phyloP scores from a whole-genome alignment of 176 grass and related monocot genomes.

The Aegilops bicornis region DNA sequence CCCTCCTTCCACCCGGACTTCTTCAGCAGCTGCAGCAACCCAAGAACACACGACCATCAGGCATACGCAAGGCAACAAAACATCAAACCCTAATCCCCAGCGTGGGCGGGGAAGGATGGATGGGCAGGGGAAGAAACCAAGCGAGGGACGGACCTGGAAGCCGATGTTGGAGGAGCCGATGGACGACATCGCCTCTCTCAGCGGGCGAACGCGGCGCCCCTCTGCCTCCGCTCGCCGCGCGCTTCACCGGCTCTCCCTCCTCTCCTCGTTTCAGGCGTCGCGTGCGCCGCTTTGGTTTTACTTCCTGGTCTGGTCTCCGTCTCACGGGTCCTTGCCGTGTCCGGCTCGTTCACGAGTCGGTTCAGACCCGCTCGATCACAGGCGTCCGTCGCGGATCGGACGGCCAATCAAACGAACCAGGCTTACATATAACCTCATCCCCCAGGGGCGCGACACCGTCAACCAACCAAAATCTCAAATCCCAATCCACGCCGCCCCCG shows the following conservation, averaged over 20 bases:
- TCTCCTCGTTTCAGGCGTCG: background rate
- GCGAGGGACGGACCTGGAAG: conserved; percentile 51
- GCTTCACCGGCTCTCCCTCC: background rate
- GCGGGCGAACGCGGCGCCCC: background rate
- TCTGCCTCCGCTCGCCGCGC: background rate
- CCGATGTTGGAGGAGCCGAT: conserved; percentile 91
- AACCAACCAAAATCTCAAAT: background rate
- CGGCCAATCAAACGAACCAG: background rate
- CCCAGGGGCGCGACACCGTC: background rate
- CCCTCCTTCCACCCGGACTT: conserved; percentile 96
- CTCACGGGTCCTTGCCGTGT: background rate
- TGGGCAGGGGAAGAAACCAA: background rate
- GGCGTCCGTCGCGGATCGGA: background rate
- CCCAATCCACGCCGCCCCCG: background rate
- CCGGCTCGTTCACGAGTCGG: conserved; percentile 11
- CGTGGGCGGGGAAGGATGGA: background rate
- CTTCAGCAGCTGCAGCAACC: conserved; percentile 68
- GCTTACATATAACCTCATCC: background rate
- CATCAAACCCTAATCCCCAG: conserved; percentile 51
- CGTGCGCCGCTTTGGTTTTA: conserved; percentile 10
- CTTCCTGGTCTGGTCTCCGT: background rate
- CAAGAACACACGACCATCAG: background rate
- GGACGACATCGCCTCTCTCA: conserved; percentile 24
- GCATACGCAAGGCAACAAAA: conserved; percentile 3
- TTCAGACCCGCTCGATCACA: background rate